A percentile compares a stretch with the other conserved stretches of the same genome.
Evolutionary conservation across 352 stramenopile species (phyloP).

Genomic region (Globisporangium mamillatum): DNA sequence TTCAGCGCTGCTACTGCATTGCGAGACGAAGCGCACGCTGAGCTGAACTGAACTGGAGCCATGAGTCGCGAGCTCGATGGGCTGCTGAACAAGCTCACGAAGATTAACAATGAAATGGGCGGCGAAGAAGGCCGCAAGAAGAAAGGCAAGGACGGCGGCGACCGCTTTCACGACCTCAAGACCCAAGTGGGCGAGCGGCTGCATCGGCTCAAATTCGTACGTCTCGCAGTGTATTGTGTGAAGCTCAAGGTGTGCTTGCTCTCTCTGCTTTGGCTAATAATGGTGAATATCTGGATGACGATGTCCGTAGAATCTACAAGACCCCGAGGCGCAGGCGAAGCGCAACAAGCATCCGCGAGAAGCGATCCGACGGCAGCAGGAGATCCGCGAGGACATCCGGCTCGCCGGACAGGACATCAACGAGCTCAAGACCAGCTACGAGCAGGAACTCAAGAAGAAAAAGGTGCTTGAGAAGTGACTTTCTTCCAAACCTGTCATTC

Average conservation of each 20-base stretch:
- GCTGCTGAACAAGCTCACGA: conserved; percentile 64
- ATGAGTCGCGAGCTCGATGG: conserved; percentile 82
- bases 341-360: conserved; percentile 73
- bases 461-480: conserved; percentile 34
- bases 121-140: conserved; percentile 70
- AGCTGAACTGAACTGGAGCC: not conserved
- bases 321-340: conserved; percentile 60
- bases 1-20: not conserved
- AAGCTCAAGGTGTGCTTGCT: not conserved
- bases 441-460: conserved; percentile 80
- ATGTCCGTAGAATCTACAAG: conserved; percentile 57
- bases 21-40: not conserved
- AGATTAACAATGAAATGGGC: conserved; percentile 81
- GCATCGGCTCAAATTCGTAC: conserved; percentile 73
- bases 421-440: conserved; percentile 66
- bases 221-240: conserved; percentile 1
- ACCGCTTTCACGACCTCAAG: conserved; percentile 83
- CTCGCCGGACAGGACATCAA: conserved; percentile 70
- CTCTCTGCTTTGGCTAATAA: not conserved
- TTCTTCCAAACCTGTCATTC: not conserved
- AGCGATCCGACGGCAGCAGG: conserved; percentile 74
- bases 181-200: conserved; percentile 74
- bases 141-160: conserved; percentile 55
- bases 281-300: not conserved
- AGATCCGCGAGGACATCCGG: conserved; percentile 79